These are phyloP conservation scores for Malus hybrid DNA, from an alignment of 331 rosid genomes.

Conservation along the genomic window DNA sequence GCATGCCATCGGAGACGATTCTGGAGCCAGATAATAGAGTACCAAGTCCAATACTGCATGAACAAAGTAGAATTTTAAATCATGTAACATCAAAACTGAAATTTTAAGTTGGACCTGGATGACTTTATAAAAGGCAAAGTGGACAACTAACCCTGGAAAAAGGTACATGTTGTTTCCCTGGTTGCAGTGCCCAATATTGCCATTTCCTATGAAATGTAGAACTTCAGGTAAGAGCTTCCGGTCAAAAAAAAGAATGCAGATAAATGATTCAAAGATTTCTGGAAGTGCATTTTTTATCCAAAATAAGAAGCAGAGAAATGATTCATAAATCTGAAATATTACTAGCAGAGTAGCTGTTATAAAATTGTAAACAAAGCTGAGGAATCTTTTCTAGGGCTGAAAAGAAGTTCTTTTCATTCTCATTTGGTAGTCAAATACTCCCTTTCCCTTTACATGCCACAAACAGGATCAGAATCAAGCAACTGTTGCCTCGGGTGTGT, in stretches of 20 bases:
- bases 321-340: not conserved
- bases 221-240: not conserved
- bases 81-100: not conserved
- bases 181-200: constrained; percentile 86
- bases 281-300: no score
- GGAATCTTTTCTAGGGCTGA: not conserved
- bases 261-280: not conserved
- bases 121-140: constrained; percentile 2
- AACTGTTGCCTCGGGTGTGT: not conserved
- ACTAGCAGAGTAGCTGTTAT: not conserved
- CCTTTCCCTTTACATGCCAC: not conserved
- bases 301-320: not conserved
- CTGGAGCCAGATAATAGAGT: constrained; percentile 88
- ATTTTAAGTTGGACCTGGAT: constrained; percentile 1
- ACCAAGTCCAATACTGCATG: constrained; percentile 92
- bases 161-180: constrained; percentile 99
- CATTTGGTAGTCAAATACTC: not conserved
- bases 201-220: constrained; percentile 56
- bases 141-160: constrained; percentile 85
- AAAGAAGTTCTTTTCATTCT: not conserved
- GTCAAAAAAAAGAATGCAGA: not conserved
- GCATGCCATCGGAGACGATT: constrained; percentile 88
- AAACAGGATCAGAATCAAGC: not conserved
- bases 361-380: not conserved
- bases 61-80: constrained; percentile 4